Base-by-base conservation (phyloP, 495 filamentous ascomycete genomes). In the Platismatia glauca region DNA sequence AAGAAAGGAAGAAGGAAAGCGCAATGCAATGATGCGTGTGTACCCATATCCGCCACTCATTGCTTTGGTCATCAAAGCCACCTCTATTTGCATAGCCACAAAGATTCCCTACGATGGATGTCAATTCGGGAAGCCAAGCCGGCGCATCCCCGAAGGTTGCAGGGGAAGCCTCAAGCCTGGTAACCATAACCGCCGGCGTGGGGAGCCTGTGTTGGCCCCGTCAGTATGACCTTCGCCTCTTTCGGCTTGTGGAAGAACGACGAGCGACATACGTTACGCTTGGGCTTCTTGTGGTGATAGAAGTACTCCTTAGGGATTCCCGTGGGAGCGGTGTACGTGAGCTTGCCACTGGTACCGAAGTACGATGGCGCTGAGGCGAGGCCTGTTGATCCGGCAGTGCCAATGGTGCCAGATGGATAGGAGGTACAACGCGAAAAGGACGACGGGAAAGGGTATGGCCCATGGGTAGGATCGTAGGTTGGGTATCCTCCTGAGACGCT, bases 301-400 rank as follows among this genome's bases (percentile, higher is more conserved):
- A 8, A 58, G 37, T 58, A 58, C 22, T 58, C 57, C 20, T 50
- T 6, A 31, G 24, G 59, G 59, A 20, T 39, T 27, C 31, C 58
- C 58, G 43, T 60, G 4, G 58, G 43, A 3, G 29, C 37, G 24
- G 41, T 58, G 38, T 44, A 33, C 5, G 37, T 29, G 38, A 39
- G 16, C 20, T 22, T 31, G 48, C 46, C 46, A 24, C 43, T 46
- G 12, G 43, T 22, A 24, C n/a, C 44, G 15, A 29, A 52, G 27
- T 24, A 52, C 24, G 48, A 52, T 31, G 48, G 48, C 12, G 48
- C 24, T 18, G 48, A 52, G 15, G 50, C 29, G 15, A 33, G 15
- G 50, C 50, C 50, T 53, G 50, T 53, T 18, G 50, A 53, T 27
- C 0, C 24, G 24, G 46, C 46, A 16, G 46, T 46, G 41, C 58